A percentile compares a stretch with the other conserved stretches of the same genome.
Conservation (phyloP, 345 rosid genomes). For the Sapria himalayana region DNA sequence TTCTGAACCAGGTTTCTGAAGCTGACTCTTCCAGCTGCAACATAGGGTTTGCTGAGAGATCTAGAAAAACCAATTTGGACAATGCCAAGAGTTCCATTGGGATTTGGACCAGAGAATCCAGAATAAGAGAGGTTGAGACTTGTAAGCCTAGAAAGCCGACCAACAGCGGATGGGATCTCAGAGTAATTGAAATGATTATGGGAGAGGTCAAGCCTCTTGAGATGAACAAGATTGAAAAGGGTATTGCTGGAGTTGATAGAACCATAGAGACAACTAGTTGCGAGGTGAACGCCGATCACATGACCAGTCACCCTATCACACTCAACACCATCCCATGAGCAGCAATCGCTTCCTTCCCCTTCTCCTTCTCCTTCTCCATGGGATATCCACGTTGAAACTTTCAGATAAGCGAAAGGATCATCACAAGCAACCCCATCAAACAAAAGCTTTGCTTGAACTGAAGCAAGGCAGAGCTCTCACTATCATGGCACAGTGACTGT, state of each 20-base stretch:
- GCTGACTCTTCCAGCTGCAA: not conserved
- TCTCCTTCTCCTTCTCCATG: too few relatives aligned
- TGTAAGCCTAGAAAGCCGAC: not conserved
- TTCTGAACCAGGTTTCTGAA: not conserved
- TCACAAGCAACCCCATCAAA: not conserved
- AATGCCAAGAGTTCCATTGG: not conserved
- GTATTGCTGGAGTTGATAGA: not conserved
- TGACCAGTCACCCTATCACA: conserved; percentile 2
- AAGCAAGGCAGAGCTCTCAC: conserved; percentile 1
- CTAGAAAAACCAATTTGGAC: conserved; percentile 4
- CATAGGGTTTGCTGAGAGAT: conserved; percentile 2
- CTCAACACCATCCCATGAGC: conserved; percentile 3
- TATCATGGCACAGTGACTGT: not conserved
- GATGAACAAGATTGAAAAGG: conserved; percentile 3
- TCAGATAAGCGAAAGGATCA: not conserved
- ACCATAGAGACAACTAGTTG: not conserved
- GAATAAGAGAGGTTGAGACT: not conserved
- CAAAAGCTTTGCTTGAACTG: not conserved
- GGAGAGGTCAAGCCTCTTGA: conserved; percentile 5
- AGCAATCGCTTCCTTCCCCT: conserved; percentile 2
- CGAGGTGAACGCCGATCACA: conserved; percentile 1
- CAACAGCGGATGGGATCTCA: not conserved
- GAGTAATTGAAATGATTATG: not conserved
- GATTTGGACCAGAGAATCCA: not conserved
- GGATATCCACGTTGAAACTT: not conserved